These are phyloP conservation scores for Saccharomyces kudriavzevii DNA, from an alignment of 805 yeast species.

Conservation along the genomic window DNA sequence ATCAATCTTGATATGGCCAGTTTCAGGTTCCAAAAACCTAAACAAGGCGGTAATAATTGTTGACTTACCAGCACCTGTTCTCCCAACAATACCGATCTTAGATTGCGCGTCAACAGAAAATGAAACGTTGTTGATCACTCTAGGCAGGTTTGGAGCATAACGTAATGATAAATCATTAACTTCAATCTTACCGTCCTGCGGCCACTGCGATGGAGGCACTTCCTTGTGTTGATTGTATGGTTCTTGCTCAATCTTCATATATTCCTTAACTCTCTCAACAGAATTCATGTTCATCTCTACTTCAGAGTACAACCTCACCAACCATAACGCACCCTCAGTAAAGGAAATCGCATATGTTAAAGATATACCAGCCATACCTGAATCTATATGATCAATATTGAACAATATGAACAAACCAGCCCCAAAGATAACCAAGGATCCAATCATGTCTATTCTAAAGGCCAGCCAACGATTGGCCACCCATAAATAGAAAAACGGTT, in stretches of 20 bases:
- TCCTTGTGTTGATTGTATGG: constrained; percentile 58
- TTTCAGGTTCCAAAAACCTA: constrained; percentile 64
- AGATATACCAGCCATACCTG: constrained; percentile 89
- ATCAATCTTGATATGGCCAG: constrained; percentile 58
- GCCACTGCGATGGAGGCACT: constrained; percentile 75
- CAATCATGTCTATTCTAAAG: constrained; percentile 66
- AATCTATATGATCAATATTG: constrained; percentile 56
- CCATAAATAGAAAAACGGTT: constrained; percentile 88
- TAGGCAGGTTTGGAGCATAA: constrained; percentile 77
- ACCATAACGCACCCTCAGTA: constrained; percentile 79
- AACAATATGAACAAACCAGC: constrained; percentile 68
- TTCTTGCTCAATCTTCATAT: constrained; percentile 70
- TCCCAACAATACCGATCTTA: constrained; percentile 87
- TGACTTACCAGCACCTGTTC: constrained; percentile 95
- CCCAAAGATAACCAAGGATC: constrained; percentile 64
- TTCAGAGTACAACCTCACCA: constrained; percentile 75
- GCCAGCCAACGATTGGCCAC: constrained; percentile 84
- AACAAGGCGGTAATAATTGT: constrained; percentile 88
- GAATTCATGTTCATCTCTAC: constrained; percentile 92
- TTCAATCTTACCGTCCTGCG: constrained; percentile 62
- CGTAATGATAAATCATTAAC: constrained; percentile 66
- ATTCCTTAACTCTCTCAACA: constrained; percentile 83
- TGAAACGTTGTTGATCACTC: constrained; percentile 73
- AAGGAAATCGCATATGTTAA: constrained; percentile 82
- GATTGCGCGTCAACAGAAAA: constrained; percentile 64